Conservation (phyloP, 768 basidiomycete genomes). For the Suillus weaverae region DNA sequence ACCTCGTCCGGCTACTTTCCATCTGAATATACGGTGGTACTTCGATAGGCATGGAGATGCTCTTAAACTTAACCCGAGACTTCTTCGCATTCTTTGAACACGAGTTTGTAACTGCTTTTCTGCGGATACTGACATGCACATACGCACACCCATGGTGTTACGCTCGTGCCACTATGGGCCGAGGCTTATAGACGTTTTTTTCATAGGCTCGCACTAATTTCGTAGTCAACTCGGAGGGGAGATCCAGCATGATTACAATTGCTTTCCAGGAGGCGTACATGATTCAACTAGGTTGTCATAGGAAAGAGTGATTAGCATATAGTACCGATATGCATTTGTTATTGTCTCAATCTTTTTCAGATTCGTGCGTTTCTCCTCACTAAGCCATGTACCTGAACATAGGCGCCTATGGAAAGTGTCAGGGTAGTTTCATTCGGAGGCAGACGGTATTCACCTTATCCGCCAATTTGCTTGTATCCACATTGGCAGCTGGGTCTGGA, state of each 20-base stretch:
- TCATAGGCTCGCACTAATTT: background rate
- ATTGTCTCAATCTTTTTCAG: background rate
- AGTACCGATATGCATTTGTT: background rate
- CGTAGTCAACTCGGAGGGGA: background rate
- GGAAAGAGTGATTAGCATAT: background rate
- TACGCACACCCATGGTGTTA: too few relatives aligned
- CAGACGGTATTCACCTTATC: slow-evolving; percentile 50
- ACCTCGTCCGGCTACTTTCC: too few relatives aligned
- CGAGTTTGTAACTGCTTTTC: slow-evolving; percentile 80
- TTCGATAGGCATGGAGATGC: too few relatives aligned
- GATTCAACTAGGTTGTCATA: background rate
- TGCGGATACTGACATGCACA: background rate
- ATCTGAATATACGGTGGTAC: too few relatives aligned
- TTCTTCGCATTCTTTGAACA: slow-evolving; percentile 83
- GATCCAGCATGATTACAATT: background rate
- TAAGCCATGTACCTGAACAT: slow-evolving; percentile 17
- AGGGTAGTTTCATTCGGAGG: background rate
- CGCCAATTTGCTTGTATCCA: slow-evolving; percentile 65
- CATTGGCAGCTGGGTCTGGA: slow-evolving; percentile 43
- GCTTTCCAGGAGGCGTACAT: background rate
- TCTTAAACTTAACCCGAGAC: slow-evolving; percentile 34
- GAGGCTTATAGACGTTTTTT: background rate
- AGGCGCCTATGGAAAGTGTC: slow-evolving; percentile 8
- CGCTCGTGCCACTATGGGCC: too few relatives aligned
- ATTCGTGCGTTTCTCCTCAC: background rate